phyloP scores from a whole-genome alignment of 306 rosid species.

The Benincasa hispida region DNA sequence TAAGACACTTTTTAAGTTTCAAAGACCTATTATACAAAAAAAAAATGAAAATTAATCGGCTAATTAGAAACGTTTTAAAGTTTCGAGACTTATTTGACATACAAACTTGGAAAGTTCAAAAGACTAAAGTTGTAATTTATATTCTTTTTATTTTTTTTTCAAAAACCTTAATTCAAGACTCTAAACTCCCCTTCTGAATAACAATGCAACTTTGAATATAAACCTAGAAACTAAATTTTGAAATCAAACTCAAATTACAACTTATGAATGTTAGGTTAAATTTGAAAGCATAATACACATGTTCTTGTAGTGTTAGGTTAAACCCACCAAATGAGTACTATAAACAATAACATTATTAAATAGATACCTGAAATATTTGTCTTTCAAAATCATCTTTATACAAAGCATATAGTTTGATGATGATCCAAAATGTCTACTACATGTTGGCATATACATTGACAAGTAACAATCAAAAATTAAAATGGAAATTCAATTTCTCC shows the following conservation, averaged over 20 bases:
- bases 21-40: no score
- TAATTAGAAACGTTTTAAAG: no score
- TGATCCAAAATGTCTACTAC: conserved; percentile 29
- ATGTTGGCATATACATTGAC: conserved; percentile 41
- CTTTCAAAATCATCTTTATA: conserved; percentile 19
- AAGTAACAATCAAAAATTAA: conserved; percentile 11
- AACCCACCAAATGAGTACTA: neutral
- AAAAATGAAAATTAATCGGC: no score
- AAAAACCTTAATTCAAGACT: no score
- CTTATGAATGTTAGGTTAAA: neutral
- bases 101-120: no score
- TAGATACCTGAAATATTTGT: conserved; percentile 40
- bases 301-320: neutral
- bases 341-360: neutral
- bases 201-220: neutral
- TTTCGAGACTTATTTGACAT: no score
- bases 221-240: no score
- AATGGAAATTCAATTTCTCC: neutral
- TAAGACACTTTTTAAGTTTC: no score
- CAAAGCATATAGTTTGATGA: neutral
- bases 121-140: no score
- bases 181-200: neutral
- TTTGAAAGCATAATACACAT: neutral
- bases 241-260: no score
- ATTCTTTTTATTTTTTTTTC: no score